A percentile compares a stretch with the other conserved stretches of the same genome.
Evolutionary conservation across 352 stramenopile genomes (phyloP).

Genomic region (Phytophthora europaea): DNA sequence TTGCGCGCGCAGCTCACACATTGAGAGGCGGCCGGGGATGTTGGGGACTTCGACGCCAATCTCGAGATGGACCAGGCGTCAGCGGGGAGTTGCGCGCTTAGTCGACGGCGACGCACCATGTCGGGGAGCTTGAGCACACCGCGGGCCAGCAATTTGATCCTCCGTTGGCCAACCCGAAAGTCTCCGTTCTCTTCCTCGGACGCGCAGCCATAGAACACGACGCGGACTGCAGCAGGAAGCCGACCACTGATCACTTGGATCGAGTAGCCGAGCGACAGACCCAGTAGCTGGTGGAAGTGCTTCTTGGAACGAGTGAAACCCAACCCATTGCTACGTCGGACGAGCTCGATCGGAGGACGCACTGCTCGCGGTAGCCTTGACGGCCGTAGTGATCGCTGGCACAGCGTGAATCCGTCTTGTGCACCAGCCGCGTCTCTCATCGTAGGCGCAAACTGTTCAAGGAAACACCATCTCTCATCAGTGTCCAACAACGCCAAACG

Average conservation of each 20-base stretch:
- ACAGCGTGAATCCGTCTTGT: conserved; percentile 30
- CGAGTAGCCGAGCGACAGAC: conserved; percentile 24
- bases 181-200: background rate
- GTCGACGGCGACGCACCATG: conserved; percentile 20
- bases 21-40: conserved; percentile 13
- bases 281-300: conserved; percentile 15
- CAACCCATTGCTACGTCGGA: conserved; percentile 13
- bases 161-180: conserved; percentile 2
- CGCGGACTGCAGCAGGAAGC: conserved; percentile 16
- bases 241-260: conserved; percentile 22
- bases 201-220: conserved; percentile 28
- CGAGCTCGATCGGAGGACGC: conserved; percentile 28
- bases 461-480: conserved; percentile 44
- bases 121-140: conserved; percentile 27
- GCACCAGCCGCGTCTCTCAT: background rate
- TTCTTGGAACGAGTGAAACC: conserved; percentile 27
- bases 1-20: conserved; percentile 62
- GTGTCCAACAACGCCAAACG: conserved; percentile 35
- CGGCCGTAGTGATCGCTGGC: conserved; percentile 37
- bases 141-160: conserved; percentile 24
- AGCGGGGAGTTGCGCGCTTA: conserved; percentile 23
- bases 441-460: conserved; percentile 25
- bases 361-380: conserved; percentile 30
- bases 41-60: background rate
- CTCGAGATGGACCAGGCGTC: conserved; percentile 13